A percentile compares a stretch with the other conserved stretches of the same genome.
These are phyloP conservation scores for Nothophoma quercina DNA, from an alignment of 2,329 filamentous ascomycete genomes.

Conservation along the genomic window DNA sequence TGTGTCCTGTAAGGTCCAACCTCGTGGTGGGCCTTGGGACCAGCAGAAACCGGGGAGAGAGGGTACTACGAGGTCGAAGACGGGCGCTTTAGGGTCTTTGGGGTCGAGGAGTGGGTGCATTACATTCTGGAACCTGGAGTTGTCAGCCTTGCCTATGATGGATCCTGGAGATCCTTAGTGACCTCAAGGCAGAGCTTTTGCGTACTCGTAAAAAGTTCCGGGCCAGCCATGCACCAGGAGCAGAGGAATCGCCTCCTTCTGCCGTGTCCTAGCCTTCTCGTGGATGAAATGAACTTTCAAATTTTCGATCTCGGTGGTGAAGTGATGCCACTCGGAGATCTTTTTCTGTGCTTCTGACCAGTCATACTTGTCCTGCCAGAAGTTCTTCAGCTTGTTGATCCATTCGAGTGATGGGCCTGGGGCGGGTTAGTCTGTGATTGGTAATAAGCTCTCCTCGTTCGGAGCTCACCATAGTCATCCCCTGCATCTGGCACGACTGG, in stretches of 20 bases:
- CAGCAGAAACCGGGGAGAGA: conserved; percentile 57
- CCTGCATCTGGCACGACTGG: conserved; percentile 49
- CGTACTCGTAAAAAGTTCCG: conserved; percentile 54
- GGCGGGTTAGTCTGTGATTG: conserved; percentile 1
- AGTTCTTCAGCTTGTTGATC: conserved; percentile 44
- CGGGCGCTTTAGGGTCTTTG: conserved; percentile 26
- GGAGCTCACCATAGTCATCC: conserved; percentile 40
- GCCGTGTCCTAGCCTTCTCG: conserved; percentile 33
- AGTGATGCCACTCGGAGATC: conserved; percentile 47
- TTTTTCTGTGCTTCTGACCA: conserved; percentile 43
- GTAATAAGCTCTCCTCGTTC: not conserved
- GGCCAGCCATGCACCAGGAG: conserved; percentile 57
- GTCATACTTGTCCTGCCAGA: conserved; percentile 46
- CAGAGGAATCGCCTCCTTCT: conserved; percentile 51
- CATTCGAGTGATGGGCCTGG: conserved; percentile 40
- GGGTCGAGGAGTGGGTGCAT: conserved; percentile 48
- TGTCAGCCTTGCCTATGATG: not conserved
- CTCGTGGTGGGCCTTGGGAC: conserved; percentile 26
- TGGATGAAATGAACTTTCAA: conserved; percentile 53
- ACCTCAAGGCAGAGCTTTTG: not conserved
- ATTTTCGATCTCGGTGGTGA: conserved; percentile 45
- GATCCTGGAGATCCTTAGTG: not conserved
- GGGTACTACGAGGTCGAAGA: conserved; percentile 66
- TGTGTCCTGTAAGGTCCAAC: conserved; percentile 57
- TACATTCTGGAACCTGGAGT: conserved; percentile 39